phyloP scores from a whole-genome alignment of 2,329 filamentous ascomycete species.

The Pseudogymnoascus sp. region DNA sequence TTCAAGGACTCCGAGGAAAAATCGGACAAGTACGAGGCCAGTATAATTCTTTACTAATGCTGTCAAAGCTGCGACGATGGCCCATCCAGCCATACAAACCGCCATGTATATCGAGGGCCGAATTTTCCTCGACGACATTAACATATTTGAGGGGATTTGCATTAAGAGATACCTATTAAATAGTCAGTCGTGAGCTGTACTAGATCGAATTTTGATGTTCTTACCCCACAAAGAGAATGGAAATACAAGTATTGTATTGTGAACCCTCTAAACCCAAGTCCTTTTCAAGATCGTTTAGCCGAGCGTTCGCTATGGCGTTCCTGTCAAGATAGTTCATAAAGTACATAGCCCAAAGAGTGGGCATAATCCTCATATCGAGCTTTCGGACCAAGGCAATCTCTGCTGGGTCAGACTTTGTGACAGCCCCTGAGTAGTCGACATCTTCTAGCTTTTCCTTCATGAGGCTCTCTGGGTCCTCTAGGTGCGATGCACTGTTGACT shows the following conservation, averaged over 20 bases:
- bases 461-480: slow-evolving; percentile 10
- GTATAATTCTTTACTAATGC: slow-evolving; percentile 32
- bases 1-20: slow-evolving; percentile 32
- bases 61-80: slow-evolving; percentile 33
- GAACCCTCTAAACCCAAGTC: slow-evolving; percentile 41
- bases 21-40: slow-evolving; percentile 32
- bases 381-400: slow-evolving; percentile 34
- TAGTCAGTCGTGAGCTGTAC: not conserved
- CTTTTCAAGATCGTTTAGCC: slow-evolving; percentile 45
- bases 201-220: slow-evolving; percentile 8
- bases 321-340: slow-evolving; percentile 40
- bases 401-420: slow-evolving; percentile 27
- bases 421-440: slow-evolving; percentile 22
- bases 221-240: slow-evolving; percentile 45
- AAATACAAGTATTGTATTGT: slow-evolving; percentile 43
- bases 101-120: slow-evolving; percentile 27
- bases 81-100: slow-evolving; percentile 35
- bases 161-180: slow-evolving; percentile 36
- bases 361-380: slow-evolving; percentile 33
- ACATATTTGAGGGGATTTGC: slow-evolving; percentile 40
- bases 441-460: not conserved
- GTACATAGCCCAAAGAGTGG: slow-evolving; percentile 36
- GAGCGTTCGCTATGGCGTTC: slow-evolving; percentile 51
- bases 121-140: slow-evolving; percentile 34
- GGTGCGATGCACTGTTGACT: slow-evolving; percentile 3